Evolutionary conservation across 2,329 filamentous ascomycete genomes (phyloP).

Genomic region (Diaporthe ampelina): DNA sequence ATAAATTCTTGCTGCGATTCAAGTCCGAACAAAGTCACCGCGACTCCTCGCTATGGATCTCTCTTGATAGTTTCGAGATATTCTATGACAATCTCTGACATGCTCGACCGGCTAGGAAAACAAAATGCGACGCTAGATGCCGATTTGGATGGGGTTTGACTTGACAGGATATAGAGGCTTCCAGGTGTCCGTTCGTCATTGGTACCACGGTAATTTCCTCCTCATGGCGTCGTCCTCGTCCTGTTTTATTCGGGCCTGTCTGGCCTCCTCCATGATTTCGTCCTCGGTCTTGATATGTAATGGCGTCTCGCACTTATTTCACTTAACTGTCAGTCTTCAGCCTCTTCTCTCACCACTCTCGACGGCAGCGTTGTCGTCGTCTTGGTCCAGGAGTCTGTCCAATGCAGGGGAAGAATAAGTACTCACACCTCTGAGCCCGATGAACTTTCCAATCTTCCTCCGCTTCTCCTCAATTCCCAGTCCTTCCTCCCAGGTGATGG

Average conservation of each 20-base stretch:
- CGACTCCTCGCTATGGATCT: constrained; percentile 34
- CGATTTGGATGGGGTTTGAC: neutral
- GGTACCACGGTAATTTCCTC: constrained; percentile 60
- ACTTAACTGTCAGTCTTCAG: constrained; percentile 31
- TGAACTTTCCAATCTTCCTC: constrained; percentile 79
- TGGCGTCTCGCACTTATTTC: constrained; percentile 38
- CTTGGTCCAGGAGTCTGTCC: neutral
- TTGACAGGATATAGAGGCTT: neutral
- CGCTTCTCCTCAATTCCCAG: constrained; percentile 76
- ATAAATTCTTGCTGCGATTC: constrained; percentile 7
- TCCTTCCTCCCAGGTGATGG: constrained; percentile 72
- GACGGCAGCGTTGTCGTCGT: neutral
- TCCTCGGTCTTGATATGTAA: constrained; percentile 58
- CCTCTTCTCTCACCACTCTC: constrained; percentile 7
- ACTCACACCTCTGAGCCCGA: constrained; percentile 73
- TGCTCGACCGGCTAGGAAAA: constrained; percentile 7
- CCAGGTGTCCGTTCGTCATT: neutral
- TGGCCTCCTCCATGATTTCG: constrained; percentile 61
- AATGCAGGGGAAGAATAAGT: neutral
- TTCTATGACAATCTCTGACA: constrained; percentile 6
- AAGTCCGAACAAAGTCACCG: constrained; percentile 5
- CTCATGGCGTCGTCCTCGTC: constrained; percentile 63
- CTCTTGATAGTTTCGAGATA: constrained; percentile 1
- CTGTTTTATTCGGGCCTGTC: constrained; percentile 53
- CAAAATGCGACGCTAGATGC: constrained; percentile 32